Conservation (phyloP, 2,329 filamentous ascomycete species). For the Aspergillus puulaauensis region DNA sequence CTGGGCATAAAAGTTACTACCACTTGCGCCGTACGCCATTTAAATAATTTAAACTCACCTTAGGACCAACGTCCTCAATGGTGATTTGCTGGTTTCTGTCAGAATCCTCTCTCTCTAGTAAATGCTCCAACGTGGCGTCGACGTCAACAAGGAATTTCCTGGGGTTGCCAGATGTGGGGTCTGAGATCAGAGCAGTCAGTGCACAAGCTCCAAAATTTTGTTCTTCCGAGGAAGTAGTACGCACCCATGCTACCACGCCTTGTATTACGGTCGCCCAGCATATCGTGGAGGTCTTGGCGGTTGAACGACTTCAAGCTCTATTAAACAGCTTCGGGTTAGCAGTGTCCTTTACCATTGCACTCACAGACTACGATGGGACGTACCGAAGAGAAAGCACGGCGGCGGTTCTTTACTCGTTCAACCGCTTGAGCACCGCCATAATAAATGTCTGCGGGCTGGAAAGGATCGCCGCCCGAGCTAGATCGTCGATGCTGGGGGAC, state of each 20-base stretch:
- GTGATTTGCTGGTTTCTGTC: slow-evolving; percentile 96
- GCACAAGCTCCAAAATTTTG: background rate
- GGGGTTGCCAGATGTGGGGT: slow-evolving; percentile 68
- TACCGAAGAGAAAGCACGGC: slow-evolving; percentile 58
- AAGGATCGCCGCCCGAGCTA: slow-evolving; percentile 53
- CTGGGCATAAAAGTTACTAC: slow-evolving; percentile 41
- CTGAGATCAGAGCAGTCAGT: slow-evolving; percentile 46
- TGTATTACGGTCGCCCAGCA: slow-evolving; percentile 32
- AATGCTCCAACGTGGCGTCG: slow-evolving; percentile 73
- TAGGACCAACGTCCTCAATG: slow-evolving; percentile 91
- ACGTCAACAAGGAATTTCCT: slow-evolving; percentile 86
- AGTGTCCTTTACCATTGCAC: slow-evolving; percentile 14
- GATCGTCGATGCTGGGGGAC: slow-evolving; percentile 35
- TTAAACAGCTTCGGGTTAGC: background rate
- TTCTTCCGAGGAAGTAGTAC: slow-evolving; percentile 4
- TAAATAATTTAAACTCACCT: slow-evolving; percentile 51
- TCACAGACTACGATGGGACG: slow-evolving; percentile 24
- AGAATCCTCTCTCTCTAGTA: slow-evolving; percentile 85
- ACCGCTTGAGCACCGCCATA: slow-evolving; percentile 55
- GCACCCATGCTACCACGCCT: slow-evolving; percentile 48
- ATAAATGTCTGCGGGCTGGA: slow-evolving; percentile 58
- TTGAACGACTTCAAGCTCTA: slow-evolving; percentile 40
- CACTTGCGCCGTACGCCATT: background rate
- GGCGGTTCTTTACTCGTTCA: slow-evolving; percentile 45
- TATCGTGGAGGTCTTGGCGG: slow-evolving; percentile 34